Evolutionary conservation across 352 stramenopile genomes (phyloP).

Genomic region (Phytophthora idaei): DNA sequence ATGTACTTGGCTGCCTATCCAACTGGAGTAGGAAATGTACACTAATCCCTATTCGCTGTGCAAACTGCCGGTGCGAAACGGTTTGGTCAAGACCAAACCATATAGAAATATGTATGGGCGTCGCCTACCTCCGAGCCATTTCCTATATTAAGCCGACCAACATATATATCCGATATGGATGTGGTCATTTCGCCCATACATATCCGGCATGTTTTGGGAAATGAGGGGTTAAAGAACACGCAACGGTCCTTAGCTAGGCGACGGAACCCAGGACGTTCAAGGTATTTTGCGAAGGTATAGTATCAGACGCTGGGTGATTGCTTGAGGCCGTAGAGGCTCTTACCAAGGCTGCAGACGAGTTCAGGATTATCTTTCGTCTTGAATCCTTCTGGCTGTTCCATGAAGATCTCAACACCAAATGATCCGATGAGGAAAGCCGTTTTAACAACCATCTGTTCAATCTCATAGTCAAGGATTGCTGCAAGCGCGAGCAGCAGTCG

Average conservation of each 20-base stretch:
- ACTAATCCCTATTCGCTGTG: too few relatives aligned
- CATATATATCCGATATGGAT: too few relatives aligned
- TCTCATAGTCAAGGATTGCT: conserved; percentile 9
- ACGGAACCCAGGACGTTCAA: neutral
- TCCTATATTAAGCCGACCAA: too few relatives aligned
- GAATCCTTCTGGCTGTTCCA: neutral
- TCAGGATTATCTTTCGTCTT: neutral
- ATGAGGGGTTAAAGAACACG: too few relatives aligned
- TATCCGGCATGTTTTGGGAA: too few relatives aligned
- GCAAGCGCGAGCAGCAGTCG: conserved; percentile 9
- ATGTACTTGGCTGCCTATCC: too few relatives aligned
- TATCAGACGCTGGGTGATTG: neutral
- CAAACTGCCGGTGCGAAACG: too few relatives aligned
- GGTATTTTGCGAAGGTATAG: neutral
- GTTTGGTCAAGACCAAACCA: too few relatives aligned
- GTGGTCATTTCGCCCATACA: too few relatives aligned
- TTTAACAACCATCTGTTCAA: conserved; percentile 7
- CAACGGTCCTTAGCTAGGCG: neutral
- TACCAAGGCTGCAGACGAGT: neutral
- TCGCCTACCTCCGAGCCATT: too few relatives aligned
- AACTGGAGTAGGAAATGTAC: too few relatives aligned
- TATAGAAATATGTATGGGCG: too few relatives aligned
- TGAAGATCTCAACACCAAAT: neutral
- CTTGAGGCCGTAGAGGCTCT: neutral
- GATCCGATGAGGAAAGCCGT: neutral